These are phyloP conservation scores for Candida gigantensis DNA, from an alignment of 1,139 yeast species.

Conservation along the genomic window DNA sequence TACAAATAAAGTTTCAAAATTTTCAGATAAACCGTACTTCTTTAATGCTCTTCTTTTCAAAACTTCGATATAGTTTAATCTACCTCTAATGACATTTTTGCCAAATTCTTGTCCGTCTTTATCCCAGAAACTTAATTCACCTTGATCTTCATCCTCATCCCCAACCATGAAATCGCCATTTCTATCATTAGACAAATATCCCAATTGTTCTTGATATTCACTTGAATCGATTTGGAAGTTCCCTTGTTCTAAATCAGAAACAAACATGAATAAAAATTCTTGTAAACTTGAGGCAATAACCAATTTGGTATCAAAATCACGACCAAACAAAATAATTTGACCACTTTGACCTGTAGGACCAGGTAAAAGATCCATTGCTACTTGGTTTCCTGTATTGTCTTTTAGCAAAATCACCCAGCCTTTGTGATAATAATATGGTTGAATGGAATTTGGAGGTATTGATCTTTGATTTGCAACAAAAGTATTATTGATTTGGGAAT, in stretches of 20 bases:
- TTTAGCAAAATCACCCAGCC: constrained; percentile 63
- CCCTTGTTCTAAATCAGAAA: constrained; percentile 55
- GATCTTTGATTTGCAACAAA: constrained; percentile 56
- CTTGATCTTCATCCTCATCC: constrained; percentile 50
- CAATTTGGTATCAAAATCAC: constrained; percentile 63
- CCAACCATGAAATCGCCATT: constrained; percentile 50
- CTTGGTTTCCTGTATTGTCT: constrained; percentile 60
- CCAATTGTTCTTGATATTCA: constrained; percentile 32
- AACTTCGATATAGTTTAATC: constrained; percentile 51
- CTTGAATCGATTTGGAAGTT: constrained; percentile 52
- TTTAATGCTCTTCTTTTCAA: constrained; percentile 52
- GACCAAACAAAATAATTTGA: constrained; percentile 62
- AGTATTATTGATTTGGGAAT: constrained; percentile 20
- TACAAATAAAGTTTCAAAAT: constrained; percentile 42
- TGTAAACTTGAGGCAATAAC: constrained; percentile 59
- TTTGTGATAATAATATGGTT: constrained; percentile 55
- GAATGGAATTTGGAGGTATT: constrained; percentile 57
- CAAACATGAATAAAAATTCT: constrained; percentile 52
- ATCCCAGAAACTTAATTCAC: constrained; percentile 42
- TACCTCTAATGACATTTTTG: constrained; percentile 34
- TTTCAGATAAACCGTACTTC: constrained; percentile 40
- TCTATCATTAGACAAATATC: constrained; percentile 34
- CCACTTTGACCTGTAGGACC: constrained; percentile 64
- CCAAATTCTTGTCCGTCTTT: constrained; percentile 36
- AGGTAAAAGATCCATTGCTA: constrained; percentile 64